These are phyloP conservation scores for Fragaria vesca DNA, from an alignment of 306 rosid genomes.

Conservation along the genomic window DNA sequence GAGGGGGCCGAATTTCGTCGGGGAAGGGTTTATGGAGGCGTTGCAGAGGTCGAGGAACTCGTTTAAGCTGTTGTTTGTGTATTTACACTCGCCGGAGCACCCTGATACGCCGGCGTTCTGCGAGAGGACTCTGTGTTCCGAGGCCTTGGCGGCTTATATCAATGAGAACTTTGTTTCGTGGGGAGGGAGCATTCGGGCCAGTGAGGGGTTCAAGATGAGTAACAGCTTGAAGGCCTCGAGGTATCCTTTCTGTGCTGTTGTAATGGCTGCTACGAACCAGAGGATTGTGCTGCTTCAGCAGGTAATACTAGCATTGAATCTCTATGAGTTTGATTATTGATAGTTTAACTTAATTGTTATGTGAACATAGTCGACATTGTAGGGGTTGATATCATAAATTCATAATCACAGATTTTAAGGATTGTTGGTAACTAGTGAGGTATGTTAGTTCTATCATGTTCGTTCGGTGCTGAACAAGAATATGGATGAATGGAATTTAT, in stretches of 20 bases:
- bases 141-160: constrained; percentile 50
- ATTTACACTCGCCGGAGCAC: constrained; percentile 95
- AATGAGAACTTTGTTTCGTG: constrained; percentile 90
- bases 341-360: not conserved
- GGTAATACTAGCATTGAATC: constrained; percentile 35
- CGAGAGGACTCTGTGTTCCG: constrained; percentile 74
- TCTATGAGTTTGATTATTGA: not conserved
- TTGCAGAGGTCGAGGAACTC: constrained; percentile 75
- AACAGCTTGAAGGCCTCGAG: constrained; percentile 91
- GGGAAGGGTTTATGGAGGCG: constrained; percentile 90
- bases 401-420: not conserved
- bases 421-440: not conserved
- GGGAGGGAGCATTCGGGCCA: constrained; percentile 90
- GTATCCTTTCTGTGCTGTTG: constrained; percentile 91
- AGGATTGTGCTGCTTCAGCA: constrained; percentile 93
- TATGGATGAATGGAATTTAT: not conserved
- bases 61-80: constrained; percentile 78
- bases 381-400: not conserved
- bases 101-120: constrained; percentile 86
- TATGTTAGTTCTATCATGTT: not conserved
- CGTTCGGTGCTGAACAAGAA: not conserved
- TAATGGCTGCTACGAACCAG: constrained; percentile 91
- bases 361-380: not conserved
- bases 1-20: constrained; percentile 59
- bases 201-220: constrained; percentile 99